Conservation (phyloP, 2,329 filamentous ascomycete genomes). For the Aspergillus thermomutatus region DNA sequence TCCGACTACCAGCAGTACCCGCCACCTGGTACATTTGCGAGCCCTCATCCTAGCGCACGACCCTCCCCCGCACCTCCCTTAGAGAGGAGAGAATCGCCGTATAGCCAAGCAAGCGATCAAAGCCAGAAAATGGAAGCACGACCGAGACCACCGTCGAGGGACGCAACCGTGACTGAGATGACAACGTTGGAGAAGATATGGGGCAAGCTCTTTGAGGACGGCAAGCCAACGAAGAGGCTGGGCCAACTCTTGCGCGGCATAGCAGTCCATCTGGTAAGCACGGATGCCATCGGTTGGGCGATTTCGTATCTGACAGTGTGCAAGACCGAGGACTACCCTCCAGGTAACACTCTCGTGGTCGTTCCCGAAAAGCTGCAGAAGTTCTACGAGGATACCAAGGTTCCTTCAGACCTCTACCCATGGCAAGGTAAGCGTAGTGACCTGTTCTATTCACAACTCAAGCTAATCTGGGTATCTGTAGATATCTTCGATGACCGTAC, state of each 20-base stretch:
- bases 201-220: conserved; percentile 69
- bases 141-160: conserved; percentile 36
- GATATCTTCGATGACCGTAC: conserved; percentile 55
- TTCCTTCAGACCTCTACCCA: conserved; percentile 64
- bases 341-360: conserved; percentile 66
- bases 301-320: conserved; percentile 10
- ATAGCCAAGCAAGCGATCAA: conserved; percentile 34
- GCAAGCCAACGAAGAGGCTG: conserved; percentile 64
- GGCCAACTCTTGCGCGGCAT: conserved; percentile 70
- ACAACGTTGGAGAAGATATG: conserved; percentile 69
- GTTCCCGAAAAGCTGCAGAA: conserved; percentile 70
- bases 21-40: conserved; percentile 15
- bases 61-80: conserved; percentile 18
- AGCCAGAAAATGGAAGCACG: conserved; percentile 29
- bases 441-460: background rate
- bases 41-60: conserved; percentile 18
- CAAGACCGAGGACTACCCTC: conserved; percentile 68
- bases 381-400: conserved; percentile 66
- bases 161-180: conserved; percentile 45
- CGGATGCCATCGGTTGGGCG: background rate
- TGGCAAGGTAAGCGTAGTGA: conserved; percentile 57
- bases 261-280: conserved; percentile 66
- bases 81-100: conserved; percentile 33
- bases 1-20: conserved; percentile 20
- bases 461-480: conserved; percentile 23